These are phyloP conservation scores for Halophytophthora polymorphica DNA, from an alignment of 352 stramenopile genomes.

Conservation along the genomic window DNA sequence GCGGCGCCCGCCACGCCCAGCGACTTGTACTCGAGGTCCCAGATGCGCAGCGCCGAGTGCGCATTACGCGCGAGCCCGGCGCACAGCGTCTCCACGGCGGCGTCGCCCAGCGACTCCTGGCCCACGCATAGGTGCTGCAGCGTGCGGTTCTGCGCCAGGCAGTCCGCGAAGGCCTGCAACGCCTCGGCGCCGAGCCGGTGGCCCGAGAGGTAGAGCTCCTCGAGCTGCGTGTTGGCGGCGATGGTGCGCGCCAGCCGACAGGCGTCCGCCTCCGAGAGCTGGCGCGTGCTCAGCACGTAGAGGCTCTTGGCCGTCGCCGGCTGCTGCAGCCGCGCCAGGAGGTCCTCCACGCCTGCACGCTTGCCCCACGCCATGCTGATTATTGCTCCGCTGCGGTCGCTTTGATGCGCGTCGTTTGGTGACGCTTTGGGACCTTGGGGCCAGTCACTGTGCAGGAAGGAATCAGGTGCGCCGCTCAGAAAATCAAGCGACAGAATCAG, in stretches of 20 bases:
- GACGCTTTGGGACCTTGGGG: no score
- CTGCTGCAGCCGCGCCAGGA: conserved; percentile 63
- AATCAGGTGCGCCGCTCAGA: no score
- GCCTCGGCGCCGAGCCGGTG: conserved; percentile 46
- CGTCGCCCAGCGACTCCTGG: conserved; percentile 54
- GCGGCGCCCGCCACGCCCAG: conserved; percentile 38
- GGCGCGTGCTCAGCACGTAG: conserved; percentile 73
- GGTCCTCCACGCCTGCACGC: conserved; percentile 65
- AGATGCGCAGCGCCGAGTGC: conserved; percentile 45
- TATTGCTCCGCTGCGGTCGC: not conserved
- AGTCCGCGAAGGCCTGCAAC: conserved; percentile 58
- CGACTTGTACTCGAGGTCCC: conserved; percentile 76
- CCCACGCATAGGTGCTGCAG: conserved; percentile 69
- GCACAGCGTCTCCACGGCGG: conserved; percentile 41
- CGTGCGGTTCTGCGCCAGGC: conserved; percentile 59
- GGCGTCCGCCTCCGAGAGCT: conserved; percentile 53
- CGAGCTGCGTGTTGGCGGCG: conserved; percentile 48
- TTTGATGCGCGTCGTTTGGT: no score
- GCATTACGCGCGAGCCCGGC: conserved; percentile 50
- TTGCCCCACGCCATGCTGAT: conserved; percentile 74
- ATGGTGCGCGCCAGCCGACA: conserved; percentile 50
- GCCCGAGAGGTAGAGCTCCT: conserved; percentile 78
- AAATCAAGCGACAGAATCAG: no score
- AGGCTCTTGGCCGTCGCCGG: conserved; percentile 59
- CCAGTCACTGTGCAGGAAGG: no score